These are phyloP conservation scores for Castanopsis chinensis DNA, from an alignment of 306 rosid genomes.

Conservation along the genomic window DNA sequence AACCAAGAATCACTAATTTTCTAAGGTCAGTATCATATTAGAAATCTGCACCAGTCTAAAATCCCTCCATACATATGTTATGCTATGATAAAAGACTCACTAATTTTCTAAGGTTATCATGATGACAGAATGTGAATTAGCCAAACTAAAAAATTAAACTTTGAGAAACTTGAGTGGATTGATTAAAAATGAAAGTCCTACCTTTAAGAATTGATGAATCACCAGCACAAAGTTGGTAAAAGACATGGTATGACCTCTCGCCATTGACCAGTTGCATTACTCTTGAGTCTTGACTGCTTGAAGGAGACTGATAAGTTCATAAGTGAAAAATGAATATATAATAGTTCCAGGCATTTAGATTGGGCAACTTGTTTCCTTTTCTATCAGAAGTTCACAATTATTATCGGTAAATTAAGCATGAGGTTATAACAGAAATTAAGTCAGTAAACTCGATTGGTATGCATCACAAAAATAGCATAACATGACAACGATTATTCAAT, in stretches of 20 bases:
- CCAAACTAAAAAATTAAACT: neutral
- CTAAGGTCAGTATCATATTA: too few species aligned
- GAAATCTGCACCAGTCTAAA: too few species aligned
- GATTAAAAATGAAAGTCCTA: constrained; percentile 19
- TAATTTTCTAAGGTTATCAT: too few species aligned
- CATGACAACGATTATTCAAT: constrained; percentile 15
- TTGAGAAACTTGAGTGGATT: constrained; percentile 2
- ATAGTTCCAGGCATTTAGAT: constrained; percentile 20
- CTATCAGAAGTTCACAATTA: constrained; percentile 49
- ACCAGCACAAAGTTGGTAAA: constrained; percentile 96
- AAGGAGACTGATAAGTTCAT: constrained; percentile 30
- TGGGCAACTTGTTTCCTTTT: constrained; percentile 66
- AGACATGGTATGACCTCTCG: constrained; percentile 87
- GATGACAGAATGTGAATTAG: neutral
- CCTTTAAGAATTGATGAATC: constrained; percentile 77
- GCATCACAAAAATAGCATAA: constrained; percentile 14
- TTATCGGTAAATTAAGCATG: constrained; percentile 28
- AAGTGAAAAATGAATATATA: constrained; percentile 31
- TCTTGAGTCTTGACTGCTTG: constrained; percentile 91
- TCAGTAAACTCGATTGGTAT: constrained; percentile 35
- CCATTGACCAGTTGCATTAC: constrained; percentile 68
- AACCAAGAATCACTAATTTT: too few species aligned
- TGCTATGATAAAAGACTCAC: too few species aligned
- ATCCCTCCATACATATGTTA: too few species aligned
- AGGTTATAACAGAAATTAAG: constrained; percentile 31